These are phyloP conservation scores for Ophiostoma piceae DNA, from an alignment of 2,329 filamentous ascomycete genomes.

Conservation along the genomic window DNA sequence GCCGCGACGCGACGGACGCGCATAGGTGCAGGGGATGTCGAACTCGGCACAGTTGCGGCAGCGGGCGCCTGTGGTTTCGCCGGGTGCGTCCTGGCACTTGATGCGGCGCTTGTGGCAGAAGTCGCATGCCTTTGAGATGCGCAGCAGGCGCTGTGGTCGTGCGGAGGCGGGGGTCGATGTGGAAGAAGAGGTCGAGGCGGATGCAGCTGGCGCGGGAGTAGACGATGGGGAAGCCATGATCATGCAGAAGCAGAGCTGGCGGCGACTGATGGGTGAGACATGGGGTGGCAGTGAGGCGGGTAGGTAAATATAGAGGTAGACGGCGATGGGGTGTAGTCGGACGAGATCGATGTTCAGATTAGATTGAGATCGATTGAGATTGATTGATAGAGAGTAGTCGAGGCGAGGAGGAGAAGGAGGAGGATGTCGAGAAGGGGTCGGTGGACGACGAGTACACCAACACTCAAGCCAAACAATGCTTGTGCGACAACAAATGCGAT, in stretches of 20 bases:
- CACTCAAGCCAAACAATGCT: background rate
- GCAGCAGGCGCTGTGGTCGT: slow-evolving; percentile 25
- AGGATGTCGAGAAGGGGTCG: background rate
- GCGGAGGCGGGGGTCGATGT: background rate
- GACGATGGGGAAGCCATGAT: slow-evolving; percentile 12
- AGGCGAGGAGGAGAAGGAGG: background rate
- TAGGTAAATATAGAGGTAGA: background rate
- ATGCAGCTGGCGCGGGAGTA: background rate
- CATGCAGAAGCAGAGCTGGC: slow-evolving; percentile 16
- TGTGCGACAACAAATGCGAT: background rate
- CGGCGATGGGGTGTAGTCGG: background rate
- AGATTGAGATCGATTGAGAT: too few relatives aligned
- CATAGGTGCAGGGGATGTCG: slow-evolving; percentile 28
- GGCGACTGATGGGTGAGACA: slow-evolving; percentile 5
- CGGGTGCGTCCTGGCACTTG: slow-evolving; percentile 27
- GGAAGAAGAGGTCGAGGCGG: background rate
- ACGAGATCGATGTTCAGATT: background rate
- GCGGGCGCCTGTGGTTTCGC: slow-evolving; percentile 18
- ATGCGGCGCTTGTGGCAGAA: slow-evolving; percentile 30
- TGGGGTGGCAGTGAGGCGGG: background rate
- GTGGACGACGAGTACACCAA: background rate
- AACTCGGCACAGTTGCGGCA: slow-evolving; percentile 30
- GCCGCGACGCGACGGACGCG: slow-evolving; percentile 27
- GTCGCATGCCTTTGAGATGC: slow-evolving; percentile 27
- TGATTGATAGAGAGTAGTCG: background rate